Evolutionary conservation across 177 flowering plant species (phyloP), one percentile per base, ranked within the genome.

Genomic region (Vitis hybrid): DNA sequence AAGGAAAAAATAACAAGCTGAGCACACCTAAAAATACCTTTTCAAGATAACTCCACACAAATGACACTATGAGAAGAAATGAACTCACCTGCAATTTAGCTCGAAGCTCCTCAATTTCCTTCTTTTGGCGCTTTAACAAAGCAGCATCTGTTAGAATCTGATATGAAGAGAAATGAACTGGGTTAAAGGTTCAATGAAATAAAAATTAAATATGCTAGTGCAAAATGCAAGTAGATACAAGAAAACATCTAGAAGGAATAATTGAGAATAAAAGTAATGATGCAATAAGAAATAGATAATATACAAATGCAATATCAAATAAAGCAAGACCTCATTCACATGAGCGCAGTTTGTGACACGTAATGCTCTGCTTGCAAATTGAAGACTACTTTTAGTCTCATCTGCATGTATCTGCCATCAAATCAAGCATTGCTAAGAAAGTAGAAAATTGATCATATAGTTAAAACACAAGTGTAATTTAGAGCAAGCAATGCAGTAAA

Each of bases 141-240:
- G 99, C 99, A 75, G 97, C 99, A 88, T 95, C 98, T 57, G 99
- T 95, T 68, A 95, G 80, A 68, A 95, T 90, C 99, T 95, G 78
- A 51, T 62, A 75, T 31, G 57, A 70, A 49, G 31, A 67, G 31
- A 21, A n/a, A 52, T 39, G 45, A 39, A 50, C 11, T 21, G 15
- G 45, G 45, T 15, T 2, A 50, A 50, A 56, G 39, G 21, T 26
- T 16, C 9, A 62, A 45, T 4, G 2, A 19, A 3, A 22, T 69
- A 15, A 29, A 49, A 19, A 58, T 61, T 51, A 31, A 45, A 22
- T 18, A 56, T 33, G 5, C 6, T 3, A 7, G 52, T 10, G 21
- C 5, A 11, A 39, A 63, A 65, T 18, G n/a, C 10, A 68, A 64
- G 45, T 39, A 59, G 56, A 33, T 39, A 53, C n/a, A 39, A 55